Evolutionary conservation across 2,329 filamentous ascomycete genomes (phyloP), one percentile per base, ranked within the genome.

Genomic region (Diaporthe australafricana): DNA sequence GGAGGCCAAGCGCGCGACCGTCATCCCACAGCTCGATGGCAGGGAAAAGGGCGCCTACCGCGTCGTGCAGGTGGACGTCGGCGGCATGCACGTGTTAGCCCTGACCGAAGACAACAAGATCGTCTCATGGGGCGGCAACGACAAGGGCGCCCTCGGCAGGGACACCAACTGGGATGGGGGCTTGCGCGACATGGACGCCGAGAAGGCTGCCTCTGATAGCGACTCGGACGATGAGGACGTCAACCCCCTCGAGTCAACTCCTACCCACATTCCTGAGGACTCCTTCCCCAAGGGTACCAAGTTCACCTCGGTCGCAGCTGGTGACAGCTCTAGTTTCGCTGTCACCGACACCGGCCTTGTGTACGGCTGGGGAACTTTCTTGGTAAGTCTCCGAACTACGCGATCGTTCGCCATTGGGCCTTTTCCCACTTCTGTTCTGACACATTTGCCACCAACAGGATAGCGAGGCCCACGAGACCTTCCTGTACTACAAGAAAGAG

Each of bases 81-180:
- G 91, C 71, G 91, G 91, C 53, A 93, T 93, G 91, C 91, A 93
- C 80, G 87, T 86, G 67, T 82, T 91, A 74, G 91, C 90, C 17
- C 81, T 93, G 66, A 92, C 91, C 32, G 85, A 89, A 75, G 89
- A 92, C 78, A 91, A 91, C 81, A 88, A 88, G 78, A 89, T 93
- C 75, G 83, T 91, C 63, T 91, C 90, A 27, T 93, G 91, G 91
- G 91, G 91, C 72, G 91, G 92, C 70, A 93, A 93, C 78, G 91
- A 93, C 78, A 87, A 91, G 75, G 89, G 89, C 70, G 90, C 91
- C 16, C 84, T 93, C 60, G 91, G 91, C 40, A 85, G 91, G 75
- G 86, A 90, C 74, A 91, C 90, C 2, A 80, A 83, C 4, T 88
- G 87, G 82, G 86, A 89, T 5, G 89, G 88, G 50, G 87, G 87